Percentiles rank a stretch among this genome's conserved stretches.
These are phyloP conservation scores for Chenopodium album DNA, from an alignment of 148 eudicot genomes.

Conservation along the genomic window DNA sequence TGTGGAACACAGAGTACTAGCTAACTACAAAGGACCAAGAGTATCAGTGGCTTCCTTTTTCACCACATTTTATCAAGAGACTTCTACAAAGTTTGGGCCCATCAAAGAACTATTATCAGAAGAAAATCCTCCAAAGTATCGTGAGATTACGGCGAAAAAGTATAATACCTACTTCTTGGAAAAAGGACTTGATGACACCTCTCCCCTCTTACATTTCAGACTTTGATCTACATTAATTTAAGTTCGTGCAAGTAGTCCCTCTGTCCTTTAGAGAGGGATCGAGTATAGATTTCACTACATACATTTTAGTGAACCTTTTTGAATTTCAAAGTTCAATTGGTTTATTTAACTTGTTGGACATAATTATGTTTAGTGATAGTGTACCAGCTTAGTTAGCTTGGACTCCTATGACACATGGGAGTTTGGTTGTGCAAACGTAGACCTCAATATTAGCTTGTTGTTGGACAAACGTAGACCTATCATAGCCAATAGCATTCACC, in stretches of 20 bases:
- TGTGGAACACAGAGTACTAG: constrained; percentile 5
- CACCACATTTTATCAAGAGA: constrained; percentile 30
- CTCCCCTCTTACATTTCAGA: not conserved
- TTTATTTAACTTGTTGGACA: too few species aligned
- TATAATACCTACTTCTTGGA: not conserved
- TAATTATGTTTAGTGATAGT: too few species aligned
- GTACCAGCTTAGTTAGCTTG: too few species aligned
- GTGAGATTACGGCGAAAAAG: not conserved
- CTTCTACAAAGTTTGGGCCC: constrained; percentile 44
- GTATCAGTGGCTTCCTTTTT: constrained; percentile 35
- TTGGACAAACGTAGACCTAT: too few species aligned
- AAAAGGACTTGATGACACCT: not conserved
- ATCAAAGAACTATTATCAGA: constrained; percentile 62
- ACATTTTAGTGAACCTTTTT: not conserved
- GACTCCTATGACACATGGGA: too few species aligned
- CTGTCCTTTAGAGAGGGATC: too few species aligned
- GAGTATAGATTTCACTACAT: too few species aligned
- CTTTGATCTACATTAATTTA: not conserved
- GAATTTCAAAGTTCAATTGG: not conserved
- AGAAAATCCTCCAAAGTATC: constrained; percentile 30
- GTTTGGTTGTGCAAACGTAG: too few species aligned
- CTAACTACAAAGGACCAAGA: constrained; percentile 3
- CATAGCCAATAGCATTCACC: too few species aligned
- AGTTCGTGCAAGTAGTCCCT: not conserved
- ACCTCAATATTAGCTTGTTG: too few species aligned